These are phyloP conservation scores for Priceomyces castillae DNA, from an alignment of 805 yeast genomes.

Conservation along the genomic window DNA sequence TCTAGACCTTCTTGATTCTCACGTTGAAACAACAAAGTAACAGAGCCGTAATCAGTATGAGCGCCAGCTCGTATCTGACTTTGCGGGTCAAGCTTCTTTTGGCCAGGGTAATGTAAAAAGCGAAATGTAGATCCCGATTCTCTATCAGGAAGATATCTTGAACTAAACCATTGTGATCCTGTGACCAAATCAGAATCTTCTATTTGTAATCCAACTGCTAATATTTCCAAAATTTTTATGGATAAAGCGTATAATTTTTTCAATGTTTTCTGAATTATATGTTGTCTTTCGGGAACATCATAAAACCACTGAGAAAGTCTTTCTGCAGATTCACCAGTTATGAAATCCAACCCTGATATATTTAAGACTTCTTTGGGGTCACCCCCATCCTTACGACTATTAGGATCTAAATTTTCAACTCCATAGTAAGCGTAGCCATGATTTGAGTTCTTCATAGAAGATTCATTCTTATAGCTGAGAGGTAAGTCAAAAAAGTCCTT, in stretches of 20 bases:
- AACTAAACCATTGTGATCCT: conserved; percentile 58
- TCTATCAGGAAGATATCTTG: conserved; percentile 52
- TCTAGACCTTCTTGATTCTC: conserved; percentile 73
- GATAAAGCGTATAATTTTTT: conserved; percentile 51
- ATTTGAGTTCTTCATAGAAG: conserved; percentile 52
- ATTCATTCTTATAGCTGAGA: conserved; percentile 46
- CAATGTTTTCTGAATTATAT: conserved; percentile 34
- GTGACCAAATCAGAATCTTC: conserved; percentile 41
- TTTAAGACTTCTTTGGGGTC: conserved; percentile 74
- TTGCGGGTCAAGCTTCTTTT: conserved; percentile 46
- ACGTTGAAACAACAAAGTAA: conserved; percentile 70
- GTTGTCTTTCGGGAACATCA: conserved; percentile 36
- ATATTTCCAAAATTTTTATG: conserved; percentile 47
- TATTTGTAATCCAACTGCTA: conserved; percentile 63
- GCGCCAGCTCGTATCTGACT: conserved; percentile 75
- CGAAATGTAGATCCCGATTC: conserved; percentile 66
- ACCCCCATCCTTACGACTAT: conserved; percentile 34
- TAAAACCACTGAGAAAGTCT: conserved; percentile 53
- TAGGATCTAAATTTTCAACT: conserved; percentile 49
- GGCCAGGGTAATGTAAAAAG: conserved; percentile 70
- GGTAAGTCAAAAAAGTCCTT: conserved; percentile 53
- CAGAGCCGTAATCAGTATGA: conserved; percentile 79
- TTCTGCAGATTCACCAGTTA: conserved; percentile 40
- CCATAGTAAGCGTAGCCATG: conserved; percentile 58
- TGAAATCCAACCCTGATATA: conserved; percentile 53